Base-by-base conservation (phyloP, 805 yeast genomes). In the Hanseniaspora clermontiae region DNA sequence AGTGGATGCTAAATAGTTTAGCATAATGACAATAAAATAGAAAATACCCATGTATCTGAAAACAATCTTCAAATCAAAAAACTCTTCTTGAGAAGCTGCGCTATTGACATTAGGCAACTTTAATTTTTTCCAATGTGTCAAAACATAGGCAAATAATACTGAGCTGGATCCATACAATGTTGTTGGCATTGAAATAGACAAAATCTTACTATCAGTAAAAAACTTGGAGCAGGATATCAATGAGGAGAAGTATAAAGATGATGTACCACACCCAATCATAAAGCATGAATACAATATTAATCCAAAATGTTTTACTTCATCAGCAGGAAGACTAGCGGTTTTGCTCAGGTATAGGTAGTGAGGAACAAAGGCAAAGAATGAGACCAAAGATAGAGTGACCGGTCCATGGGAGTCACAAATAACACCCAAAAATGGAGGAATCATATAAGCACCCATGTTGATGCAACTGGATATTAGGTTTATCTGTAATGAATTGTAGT, bases 331-430 rank as follows among this genome's bases (percentile, higher is more conserved):
- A 10, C 77, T 72, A 0, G 82, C 79, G n/a, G 24, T 34, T 14
- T 17, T 48, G 12, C 56, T 40, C 34, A 75, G 59, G 34, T 76
- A 64, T 9, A 61, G 65, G 68, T 89, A 89, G 19, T 88, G 83
- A 0, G 93, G 89, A 6, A 80, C 73, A 62, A 84, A 84, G 31
- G 83, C 71, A 52, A 78, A 57, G 45, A 82, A 69, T 4, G 90
- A 77, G 19, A 86, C 62, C 31, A 82, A 61, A 5, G 90, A 82
- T 45, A 89, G 67, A 15, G 84, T 65, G 11, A 84, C 84, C 1
- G 95, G 89, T 0, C 96, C 95, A 64, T 84, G 86, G n/a, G 82
- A 73, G 65, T 89, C 96, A 2, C 93, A 89, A 51, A 87, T 69
- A 60, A 84, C 79, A 0, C 97, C 97, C 45, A 89, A 68, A 0